Evolutionary conservation across 345 rosid species (phyloP), one percentile per base, ranked within the genome.

Genomic region (Linum lewisii): DNA sequence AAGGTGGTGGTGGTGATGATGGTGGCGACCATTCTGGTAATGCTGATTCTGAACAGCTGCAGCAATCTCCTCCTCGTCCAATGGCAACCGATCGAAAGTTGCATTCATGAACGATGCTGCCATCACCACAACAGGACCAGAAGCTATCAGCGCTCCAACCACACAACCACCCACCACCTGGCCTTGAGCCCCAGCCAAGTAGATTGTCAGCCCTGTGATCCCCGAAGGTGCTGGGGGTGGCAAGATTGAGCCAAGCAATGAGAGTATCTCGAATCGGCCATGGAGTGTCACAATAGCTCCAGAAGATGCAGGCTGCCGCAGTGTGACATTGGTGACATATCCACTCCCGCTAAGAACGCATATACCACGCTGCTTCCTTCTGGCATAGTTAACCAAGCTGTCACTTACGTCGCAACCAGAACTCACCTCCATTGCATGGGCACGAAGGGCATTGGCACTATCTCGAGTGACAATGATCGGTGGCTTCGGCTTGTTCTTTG

Each of bases 401-500:
- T 89, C 90, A 57, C 74, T 77, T 21, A 93, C 85, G 36, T 93
- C 95, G 54, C 90, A 85, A 19, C 97, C 99, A 1, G 99, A 83
- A 66, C 82, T 85, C 51, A 93, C 84, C 81, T 93, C 95, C 86
- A 89, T 81, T 44, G 94, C 97, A 23, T 93, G 88, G 9, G 92
- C 89, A 16, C 91, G 73, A 52, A 93, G 84, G 0, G 99, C 85
- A 63, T 81, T 87, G 25, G 95, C 90, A 47, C 95, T 87, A 65
- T 93, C 99, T 24, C 82, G 75, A 9, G 97, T 84, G 58, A 87
- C 76, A 13, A 89, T 82, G 45, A 93, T 82, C 18, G 99, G 95
- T n/a, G 95, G 99, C 69, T 93, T 93, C 0, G 99, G 99, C 71
- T 87, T 93, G 78, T 85, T 93, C 66, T 86, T 92, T 9, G 98